Evolutionary conservation across 1,284 basidiomycete genomes (phyloP).

Genomic region (Trametes pubescens): DNA sequence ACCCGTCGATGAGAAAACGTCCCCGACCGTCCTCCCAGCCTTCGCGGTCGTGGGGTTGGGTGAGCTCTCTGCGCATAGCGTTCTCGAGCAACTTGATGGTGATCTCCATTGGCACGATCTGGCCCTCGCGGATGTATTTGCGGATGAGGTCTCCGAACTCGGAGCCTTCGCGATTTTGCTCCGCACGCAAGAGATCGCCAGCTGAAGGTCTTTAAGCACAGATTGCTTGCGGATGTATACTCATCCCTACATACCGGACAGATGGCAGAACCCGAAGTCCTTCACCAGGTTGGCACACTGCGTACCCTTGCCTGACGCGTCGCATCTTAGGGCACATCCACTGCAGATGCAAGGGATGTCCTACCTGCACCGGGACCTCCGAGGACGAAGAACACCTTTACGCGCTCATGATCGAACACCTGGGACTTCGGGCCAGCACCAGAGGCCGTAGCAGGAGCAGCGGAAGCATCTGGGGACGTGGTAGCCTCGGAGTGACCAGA

Average conservation of each 20-base stretch:
- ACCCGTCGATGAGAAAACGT: slow-evolving; percentile 96
- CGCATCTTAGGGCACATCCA: not conserved
- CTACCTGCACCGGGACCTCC: slow-evolving; percentile 95
- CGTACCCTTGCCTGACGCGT: slow-evolving; percentile 88
- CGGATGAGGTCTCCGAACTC: slow-evolving; percentile 89
- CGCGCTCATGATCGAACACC: slow-evolving; percentile 77
- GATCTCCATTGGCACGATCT: slow-evolving; percentile 97
- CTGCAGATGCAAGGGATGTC: slow-evolving; percentile 29
- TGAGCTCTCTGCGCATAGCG: slow-evolving; percentile 82
- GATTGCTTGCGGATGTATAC: no score
- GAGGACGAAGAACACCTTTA: slow-evolving; percentile 94
- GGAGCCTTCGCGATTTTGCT: slow-evolving; percentile 90
- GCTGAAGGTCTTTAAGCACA: slow-evolving; percentile 58
- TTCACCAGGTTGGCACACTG: slow-evolving; percentile 91
- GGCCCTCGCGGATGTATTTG: slow-evolving; percentile 91
- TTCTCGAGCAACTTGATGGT: slow-evolving; percentile 96
- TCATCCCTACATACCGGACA: slow-evolving; percentile 86
- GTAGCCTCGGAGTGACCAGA: slow-evolving; percentile 12
- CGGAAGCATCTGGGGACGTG: slow-evolving; percentile 8
- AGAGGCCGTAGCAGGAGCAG: slow-evolving; percentile 11
- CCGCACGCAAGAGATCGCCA: slow-evolving; percentile 95
- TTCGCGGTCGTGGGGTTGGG: slow-evolving; percentile 49
- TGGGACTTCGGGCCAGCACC: slow-evolving; percentile 40
- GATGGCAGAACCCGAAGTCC: slow-evolving; percentile 92
- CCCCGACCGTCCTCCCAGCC: slow-evolving; percentile 82